These are phyloP conservation scores for Glycine tomentella DNA, from an alignment of 306 rosid species.

Conservation along the genomic window DNA sequence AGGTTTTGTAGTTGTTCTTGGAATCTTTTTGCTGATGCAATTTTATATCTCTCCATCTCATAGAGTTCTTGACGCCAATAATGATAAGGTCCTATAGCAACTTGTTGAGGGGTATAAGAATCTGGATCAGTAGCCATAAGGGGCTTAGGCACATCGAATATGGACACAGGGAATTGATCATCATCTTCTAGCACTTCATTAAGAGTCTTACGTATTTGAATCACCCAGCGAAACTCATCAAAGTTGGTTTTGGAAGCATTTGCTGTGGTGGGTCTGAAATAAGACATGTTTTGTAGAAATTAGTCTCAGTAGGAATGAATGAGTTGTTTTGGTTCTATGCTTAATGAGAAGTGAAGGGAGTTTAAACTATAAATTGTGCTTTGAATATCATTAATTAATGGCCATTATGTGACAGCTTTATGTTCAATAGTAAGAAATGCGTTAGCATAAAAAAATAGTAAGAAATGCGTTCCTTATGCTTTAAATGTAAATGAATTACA, in stretches of 20 bases:
- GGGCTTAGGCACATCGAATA: conserved; percentile 72
- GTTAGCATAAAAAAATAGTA: not conserved
- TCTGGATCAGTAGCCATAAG: conserved; percentile 56
- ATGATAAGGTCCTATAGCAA: conserved; percentile 90
- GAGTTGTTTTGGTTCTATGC: conserved; percentile 24
- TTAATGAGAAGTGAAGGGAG: conserved; percentile 38
- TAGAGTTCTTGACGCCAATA: conserved; percentile 67
- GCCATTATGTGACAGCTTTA: conserved; percentile 14
- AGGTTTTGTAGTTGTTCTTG: conserved; percentile 60
- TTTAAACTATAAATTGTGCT: conserved; percentile 24
- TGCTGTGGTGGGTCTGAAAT: conserved; percentile 18
- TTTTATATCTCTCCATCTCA: conserved; percentile 77
- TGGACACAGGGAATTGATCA: conserved; percentile 56
- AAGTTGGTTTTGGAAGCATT: conserved; percentile 51
- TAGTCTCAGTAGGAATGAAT: not conserved
- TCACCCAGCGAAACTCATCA: conserved; percentile 80
- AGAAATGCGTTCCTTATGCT: not conserved
- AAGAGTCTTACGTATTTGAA: conserved; percentile 67
- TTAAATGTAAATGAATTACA: conserved; percentile 38
- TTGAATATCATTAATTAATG: conserved; percentile 38
- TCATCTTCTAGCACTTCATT: conserved; percentile 69
- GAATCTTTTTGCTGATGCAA: conserved; percentile 68
- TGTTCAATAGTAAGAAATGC: conserved; percentile 30
- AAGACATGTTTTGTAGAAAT: conserved; percentile 43
- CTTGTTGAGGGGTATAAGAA: conserved; percentile 78